Base-by-base conservation (phyloP, 805 yeast genomes). In the Lachancea mirantina region DNA sequence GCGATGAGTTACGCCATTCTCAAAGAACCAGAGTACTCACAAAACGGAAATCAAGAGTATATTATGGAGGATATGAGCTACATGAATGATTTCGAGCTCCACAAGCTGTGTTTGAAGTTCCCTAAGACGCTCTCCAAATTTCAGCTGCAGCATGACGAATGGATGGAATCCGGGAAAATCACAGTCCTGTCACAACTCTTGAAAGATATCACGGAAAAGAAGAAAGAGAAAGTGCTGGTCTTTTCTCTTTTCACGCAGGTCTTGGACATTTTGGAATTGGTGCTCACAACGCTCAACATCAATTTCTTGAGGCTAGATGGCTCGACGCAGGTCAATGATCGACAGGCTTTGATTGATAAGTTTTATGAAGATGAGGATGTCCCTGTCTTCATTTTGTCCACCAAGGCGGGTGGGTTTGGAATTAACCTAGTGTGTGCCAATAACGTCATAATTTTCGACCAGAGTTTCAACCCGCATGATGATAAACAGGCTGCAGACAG, bases 321-420 rank as follows among this genome's bases (percentile, higher is more conserved):
- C n/a, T 71, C 71, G 38, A 92, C 99, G 0, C 70, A 88, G 9
- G 98, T 92, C 35, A 96, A 92, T 41, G 78, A 83, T 17, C 74
- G 99, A 52, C 98, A 92, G 58, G 84, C 82, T 37, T 63, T 89
- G 45, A 89, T 92, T 46, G 98, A 92, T 61, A 75, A 74, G 45
- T 92, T 83, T 52, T 80, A 85, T 49, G 87, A 83, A 20, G 94
- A 87, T 40, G 71, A 72, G 0, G 67, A 75, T 4, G 84, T 92
- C 42, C 89, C 94, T 0, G 80, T 92, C 3, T 89, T 92, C 50
- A 65, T 92, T 30, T 64, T 92, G 26, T 84, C 96, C 8, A 92
- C 99, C 3, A 85, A 84, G 54, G 97, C 98, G 1, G 99, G 99
- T 53, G 99, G 99, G 1, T 92, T 92, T 61, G 99, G 99, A 37